These are phyloP conservation scores for Lodderomyces jiufengensis DNA, from an alignment of 1,139 yeast species.

Conservation along the genomic window DNA sequence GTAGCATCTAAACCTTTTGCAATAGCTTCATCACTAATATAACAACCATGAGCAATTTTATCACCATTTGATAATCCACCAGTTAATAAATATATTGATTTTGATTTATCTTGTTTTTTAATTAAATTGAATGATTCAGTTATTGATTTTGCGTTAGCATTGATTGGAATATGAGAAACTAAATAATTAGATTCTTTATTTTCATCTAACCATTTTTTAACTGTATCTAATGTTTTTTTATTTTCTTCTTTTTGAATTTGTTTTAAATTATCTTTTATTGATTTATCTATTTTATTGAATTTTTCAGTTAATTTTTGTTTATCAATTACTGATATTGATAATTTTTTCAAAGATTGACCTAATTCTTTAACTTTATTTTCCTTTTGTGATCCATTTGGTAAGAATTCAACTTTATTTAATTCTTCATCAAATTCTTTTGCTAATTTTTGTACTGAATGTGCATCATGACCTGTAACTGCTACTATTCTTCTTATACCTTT, in stretches of 20 bases:
- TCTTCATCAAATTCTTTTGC: constrained; percentile 68
- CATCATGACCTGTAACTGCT: constrained; percentile 91
- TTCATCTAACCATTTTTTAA: constrained; percentile 58
- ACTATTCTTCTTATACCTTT: constrained; percentile 98
- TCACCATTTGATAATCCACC: constrained; percentile 48
- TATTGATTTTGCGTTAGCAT: constrained; percentile 89
- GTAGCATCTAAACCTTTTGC: constrained; percentile 72
- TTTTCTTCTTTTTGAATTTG: constrained; percentile 83
- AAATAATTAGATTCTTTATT: constrained; percentile 48
- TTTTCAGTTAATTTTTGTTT: constrained; percentile 73
- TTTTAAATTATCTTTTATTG: constrained; percentile 83
- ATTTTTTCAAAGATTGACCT: constrained; percentile 79
- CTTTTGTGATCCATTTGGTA: constrained; percentile 65
- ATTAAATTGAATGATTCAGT: constrained; percentile 86
- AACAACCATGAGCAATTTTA: constrained; percentile 95
- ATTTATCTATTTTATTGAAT: constrained; percentile 77
- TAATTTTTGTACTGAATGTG: constrained; percentile 81
- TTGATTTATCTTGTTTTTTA: constrained; percentile 73
- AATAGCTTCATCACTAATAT: constrained; percentile 68
- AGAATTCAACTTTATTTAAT: constrained; percentile 53
- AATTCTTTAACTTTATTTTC: constrained; percentile 78
- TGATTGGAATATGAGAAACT: constrained; percentile 65
- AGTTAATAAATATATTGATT: constrained; percentile 79
- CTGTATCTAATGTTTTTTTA: constrained; percentile 77
- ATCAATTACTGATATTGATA: constrained; percentile 75